Evolutionary conservation across 2,329 filamentous ascomycete genomes (phyloP).

Genomic region (Zelopaecilomyces penicillatus): DNA sequence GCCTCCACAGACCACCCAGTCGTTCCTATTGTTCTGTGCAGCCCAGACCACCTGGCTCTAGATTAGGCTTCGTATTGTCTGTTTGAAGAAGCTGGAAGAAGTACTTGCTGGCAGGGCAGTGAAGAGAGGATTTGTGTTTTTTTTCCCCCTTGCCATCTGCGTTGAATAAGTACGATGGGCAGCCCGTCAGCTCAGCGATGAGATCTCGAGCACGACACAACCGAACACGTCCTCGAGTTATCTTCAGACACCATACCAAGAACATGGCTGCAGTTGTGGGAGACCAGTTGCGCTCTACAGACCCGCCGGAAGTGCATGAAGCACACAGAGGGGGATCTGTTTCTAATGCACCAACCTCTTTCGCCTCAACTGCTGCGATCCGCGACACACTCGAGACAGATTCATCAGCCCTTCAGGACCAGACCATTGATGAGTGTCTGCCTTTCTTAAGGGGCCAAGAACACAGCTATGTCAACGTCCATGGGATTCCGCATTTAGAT

Average conservation of each 20-base stretch:
- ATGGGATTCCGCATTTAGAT: conserved; percentile 68
- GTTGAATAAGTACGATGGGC: conserved; percentile 14
- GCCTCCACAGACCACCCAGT: conserved; percentile 10
- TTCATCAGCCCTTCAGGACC: conserved; percentile 59
- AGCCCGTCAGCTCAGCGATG: conserved; percentile 19
- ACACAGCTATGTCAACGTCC: conserved; percentile 51
- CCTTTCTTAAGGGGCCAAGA: conserved; percentile 55
- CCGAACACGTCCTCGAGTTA: conserved; percentile 22
- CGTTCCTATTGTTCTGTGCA: conserved; percentile 18
- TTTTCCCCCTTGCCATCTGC: not conserved
- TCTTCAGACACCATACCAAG: conserved; percentile 21
- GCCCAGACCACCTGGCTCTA: conserved; percentile 4
- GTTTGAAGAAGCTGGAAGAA: not conserved
- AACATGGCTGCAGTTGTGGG: conserved; percentile 10
- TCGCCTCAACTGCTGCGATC: conserved; percentile 51
- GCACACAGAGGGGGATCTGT: conserved; percentile 4
- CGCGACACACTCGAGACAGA: conserved; percentile 58
- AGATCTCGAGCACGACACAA: conserved; percentile 19
- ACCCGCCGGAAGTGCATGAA: conserved; percentile 1
- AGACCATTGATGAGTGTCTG: conserved; percentile 60
- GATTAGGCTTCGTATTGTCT: not conserved
- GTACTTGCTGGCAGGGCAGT: not conserved
- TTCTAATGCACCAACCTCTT: conserved; percentile 43
- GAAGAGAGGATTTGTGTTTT: not conserved
- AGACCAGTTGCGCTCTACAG: conserved; percentile 6